A percentile compares a stretch with the other conserved stretches of the same genome.
phyloP scores from a whole-genome alignment of 805 yeast genomes.

The Wickerhamomyces kurtzmanii region DNA sequence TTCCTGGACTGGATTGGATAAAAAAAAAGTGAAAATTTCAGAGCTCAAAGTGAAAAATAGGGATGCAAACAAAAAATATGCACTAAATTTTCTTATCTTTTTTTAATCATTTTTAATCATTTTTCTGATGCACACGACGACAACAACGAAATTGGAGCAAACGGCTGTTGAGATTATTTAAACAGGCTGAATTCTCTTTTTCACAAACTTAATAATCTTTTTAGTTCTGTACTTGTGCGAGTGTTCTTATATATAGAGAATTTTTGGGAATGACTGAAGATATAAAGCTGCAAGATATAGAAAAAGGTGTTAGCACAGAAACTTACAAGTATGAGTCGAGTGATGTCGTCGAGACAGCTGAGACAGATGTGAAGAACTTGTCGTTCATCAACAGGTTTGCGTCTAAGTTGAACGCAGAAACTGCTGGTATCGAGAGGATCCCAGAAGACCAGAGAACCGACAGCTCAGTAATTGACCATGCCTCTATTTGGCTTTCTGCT shows the following conservation, averaged over 20 bases:
- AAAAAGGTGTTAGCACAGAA: slow-evolving; percentile 1
- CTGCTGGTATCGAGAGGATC: slow-evolving; percentile 73
- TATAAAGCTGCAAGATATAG: not conserved
- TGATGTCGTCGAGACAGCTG: not conserved
- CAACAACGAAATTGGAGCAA: not conserved
- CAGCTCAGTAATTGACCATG: slow-evolving; percentile 56
- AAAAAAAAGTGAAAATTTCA: too few species aligned
- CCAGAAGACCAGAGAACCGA: slow-evolving; percentile 73
- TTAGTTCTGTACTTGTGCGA: too few species aligned
- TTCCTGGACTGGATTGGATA: too few species aligned
- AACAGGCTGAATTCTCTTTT: not conserved
- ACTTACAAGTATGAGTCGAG: not conserved
- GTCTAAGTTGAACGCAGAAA: slow-evolving; percentile 32
- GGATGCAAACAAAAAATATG: too few species aligned
- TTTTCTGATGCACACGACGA: not conserved
- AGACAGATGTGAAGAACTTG: slow-evolving; percentile 7
- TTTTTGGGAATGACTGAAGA: too few species aligned
- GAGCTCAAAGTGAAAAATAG: too few species aligned
- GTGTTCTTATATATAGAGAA: too few species aligned
- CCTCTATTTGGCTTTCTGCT: slow-evolving; percentile 88
- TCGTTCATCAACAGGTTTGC: slow-evolving; percentile 16
- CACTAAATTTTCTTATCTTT: too few species aligned
- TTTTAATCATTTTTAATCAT: too few species aligned
- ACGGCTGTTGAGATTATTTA: not conserved
- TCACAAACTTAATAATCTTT: too few species aligned